Evolutionary conservation across 805 yeast species (phyloP), one percentile per base, ranked within the genome.

Genomic region (Jamesozyma rosinii): DNA sequence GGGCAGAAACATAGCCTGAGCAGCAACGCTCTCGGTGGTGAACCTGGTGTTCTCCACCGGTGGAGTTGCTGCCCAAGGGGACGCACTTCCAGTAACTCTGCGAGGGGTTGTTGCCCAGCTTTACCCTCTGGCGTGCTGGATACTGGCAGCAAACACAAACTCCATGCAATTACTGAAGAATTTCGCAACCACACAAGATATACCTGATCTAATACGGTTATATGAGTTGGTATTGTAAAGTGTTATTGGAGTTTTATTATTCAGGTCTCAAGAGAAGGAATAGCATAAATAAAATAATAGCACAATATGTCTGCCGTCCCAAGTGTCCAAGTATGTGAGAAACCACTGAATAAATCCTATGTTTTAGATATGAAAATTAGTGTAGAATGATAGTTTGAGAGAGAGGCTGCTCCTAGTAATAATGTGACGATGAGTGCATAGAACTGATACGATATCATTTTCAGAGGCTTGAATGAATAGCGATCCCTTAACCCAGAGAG

Each of bases 231-330:
- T 31, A 11, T 15, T 5, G n/a, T 31, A 13, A 14, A 31, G 5
- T 31, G n/a, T 14, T 14, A 31, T 6, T 31, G 34, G 34, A 6
- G 9, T 14, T 31, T 31, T 5, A 14, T 31, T 31, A 31, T 11
- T n/a, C n/a, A 14, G n/a, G 34, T 31, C 9, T 14, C n/a, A 31
- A 31, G 18, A 31, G 34, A 19, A 34, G 26, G 37, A 34, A 6
- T 19, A 34, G 26, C 50, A 51, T 37, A 42, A 37, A 40, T 42
- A 40, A 33, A 50, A 46, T 42, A 48, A 43, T 47, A 42, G 59
- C 61, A 65, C 37, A 68, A 69, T 67, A 78, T 77, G 83, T 77
- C 83, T 69, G 70, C 87, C 67, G 71, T 74, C 71, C 87, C 83
- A 79, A 81, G 89, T 75, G 90, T 83, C 70, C 56, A 52, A 52